These are phyloP conservation scores for Ogataea polymorpha DNA, from an alignment of 805 yeast genomes.

Conservation along the genomic window DNA sequence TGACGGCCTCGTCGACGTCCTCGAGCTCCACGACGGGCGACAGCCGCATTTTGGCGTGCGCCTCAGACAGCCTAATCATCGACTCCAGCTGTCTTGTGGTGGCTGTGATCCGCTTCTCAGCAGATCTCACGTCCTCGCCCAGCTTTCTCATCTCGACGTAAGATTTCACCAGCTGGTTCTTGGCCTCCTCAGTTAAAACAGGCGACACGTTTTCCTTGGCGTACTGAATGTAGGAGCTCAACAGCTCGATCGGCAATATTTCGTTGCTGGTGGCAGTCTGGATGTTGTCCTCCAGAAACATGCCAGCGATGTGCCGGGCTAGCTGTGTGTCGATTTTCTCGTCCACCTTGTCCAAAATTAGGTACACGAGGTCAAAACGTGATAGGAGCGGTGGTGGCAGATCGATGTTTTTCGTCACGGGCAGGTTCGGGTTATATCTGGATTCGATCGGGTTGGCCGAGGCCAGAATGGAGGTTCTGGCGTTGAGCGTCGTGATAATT, in stretches of 20 bases:
- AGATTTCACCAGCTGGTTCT: slow-evolving; percentile 76
- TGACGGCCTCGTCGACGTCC: slow-evolving; percentile 91
- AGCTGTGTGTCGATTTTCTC: slow-evolving; percentile 78
- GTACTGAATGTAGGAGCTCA: slow-evolving; percentile 86
- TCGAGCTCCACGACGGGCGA: slow-evolving; percentile 63
- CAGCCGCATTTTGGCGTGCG: slow-evolving; percentile 95
- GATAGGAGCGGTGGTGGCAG: slow-evolving; percentile 94
- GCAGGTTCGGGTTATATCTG: slow-evolving; percentile 88
- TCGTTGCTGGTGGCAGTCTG: slow-evolving; percentile 65
- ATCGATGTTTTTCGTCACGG: slow-evolving; percentile 94
- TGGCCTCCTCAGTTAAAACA: slow-evolving; percentile 74
- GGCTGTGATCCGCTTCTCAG: slow-evolving; percentile 93
- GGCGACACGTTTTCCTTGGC: slow-evolving; percentile 88
- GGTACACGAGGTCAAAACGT: slow-evolving; percentile 90
- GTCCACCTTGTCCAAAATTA: slow-evolving; percentile 90
- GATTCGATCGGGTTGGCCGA: slow-evolving; percentile 98
- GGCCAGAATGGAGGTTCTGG: slow-evolving; percentile 92
- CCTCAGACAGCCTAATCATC: slow-evolving; percentile 92
- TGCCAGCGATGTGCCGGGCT: slow-evolving; percentile 85
- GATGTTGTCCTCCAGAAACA: slow-evolving; percentile 88
- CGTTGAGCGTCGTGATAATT: slow-evolving; percentile 93
- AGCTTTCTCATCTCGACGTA: slow-evolving; percentile 92
- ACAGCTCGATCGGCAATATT: slow-evolving; percentile 79
- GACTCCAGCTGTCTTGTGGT: slow-evolving; percentile 96
- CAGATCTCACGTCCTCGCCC: slow-evolving; percentile 85